Evolutionary conservation across 73 alveolate genomes (phyloP), one percentile per base, ranked within the genome.

Genomic region (Durusdinium trenchii): DNA sequence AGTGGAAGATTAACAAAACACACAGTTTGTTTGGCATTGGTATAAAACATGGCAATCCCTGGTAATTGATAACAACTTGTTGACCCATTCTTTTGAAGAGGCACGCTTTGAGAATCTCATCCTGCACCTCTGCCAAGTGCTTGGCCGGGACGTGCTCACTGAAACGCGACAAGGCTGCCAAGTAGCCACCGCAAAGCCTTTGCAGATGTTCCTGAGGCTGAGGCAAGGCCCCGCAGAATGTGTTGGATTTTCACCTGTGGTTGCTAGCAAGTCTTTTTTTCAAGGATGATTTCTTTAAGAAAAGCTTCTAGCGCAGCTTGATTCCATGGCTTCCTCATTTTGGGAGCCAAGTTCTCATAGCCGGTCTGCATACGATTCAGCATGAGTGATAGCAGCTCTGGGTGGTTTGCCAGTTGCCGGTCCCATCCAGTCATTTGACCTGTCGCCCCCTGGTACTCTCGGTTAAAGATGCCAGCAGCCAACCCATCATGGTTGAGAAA

Each of bases 311-410:
- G 47, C 1, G 4, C 18, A 1, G 46, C 6, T 28, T 23, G 47
- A 43, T 32, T 32, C 91, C 91, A 81, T 2, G 91, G 69, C 47
- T 81, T 81, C 30, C 91, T 10, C 91, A 81, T 81, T 54, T 81
- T 81, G 28, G 91, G 91, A 7, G 10, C 30, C n/a, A 75, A 9
- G 86, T 28, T 14, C 28, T 9, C 30, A 14, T 14, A 42, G 57
- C 40, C 91, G 18, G 4, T 2, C 3, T 43, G 48, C 91, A 81
- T 81, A 28, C 91, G 64, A 30, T 45, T 3, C 18, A 47, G 3
- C 67, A 81, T 3, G 36, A 81, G 20, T 4, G 6, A 1, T 1
- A 81, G 48, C 6, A 81, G 47, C 46, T 45, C 48, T 45, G 45
- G 91, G 1, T 7, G 20, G 69, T 45, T 46, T 2, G 35, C 1